These are phyloP conservation scores for Candida anglica DNA, from an alignment of 805 yeast genomes.

Conservation along the genomic window DNA sequence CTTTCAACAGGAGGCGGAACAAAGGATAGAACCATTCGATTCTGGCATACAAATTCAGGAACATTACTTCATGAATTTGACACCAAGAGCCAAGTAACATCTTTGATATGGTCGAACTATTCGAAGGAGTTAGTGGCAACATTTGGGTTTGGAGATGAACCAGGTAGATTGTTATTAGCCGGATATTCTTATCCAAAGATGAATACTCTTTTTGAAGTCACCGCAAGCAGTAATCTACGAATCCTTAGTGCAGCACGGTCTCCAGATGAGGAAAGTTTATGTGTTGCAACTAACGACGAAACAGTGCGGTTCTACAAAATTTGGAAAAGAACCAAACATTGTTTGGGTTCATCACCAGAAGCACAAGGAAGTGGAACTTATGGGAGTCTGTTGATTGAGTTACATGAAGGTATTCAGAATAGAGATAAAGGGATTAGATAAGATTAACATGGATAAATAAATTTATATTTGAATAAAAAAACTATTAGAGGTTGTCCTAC, in stretches of 20 bases:
- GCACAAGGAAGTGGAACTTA: conserved; percentile 23
- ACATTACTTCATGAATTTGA: conserved; percentile 54
- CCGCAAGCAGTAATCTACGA: conserved; percentile 49
- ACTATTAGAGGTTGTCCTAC: too few species aligned
- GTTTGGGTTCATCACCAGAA: conserved; percentile 26
- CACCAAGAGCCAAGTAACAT: conserved; percentile 74
- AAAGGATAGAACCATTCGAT: conserved; percentile 71
- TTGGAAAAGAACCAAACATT: conserved; percentile 47
- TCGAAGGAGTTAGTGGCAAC: conserved; percentile 69
- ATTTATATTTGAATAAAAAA: background rate
- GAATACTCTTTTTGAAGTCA: conserved; percentile 44
- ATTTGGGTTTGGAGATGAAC: conserved; percentile 69
- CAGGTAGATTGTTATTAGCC: conserved; percentile 48
- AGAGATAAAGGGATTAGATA: conserved; percentile 20
- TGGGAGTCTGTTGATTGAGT: conserved; percentile 32
- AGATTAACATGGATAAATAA: too few species aligned
- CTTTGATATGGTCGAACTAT: conserved; percentile 69
- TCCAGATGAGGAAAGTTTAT: conserved; percentile 58
- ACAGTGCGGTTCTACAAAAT: conserved; percentile 70
- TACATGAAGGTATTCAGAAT: conserved; percentile 49
- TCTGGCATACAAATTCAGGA: conserved; percentile 85
- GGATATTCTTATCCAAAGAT: conserved; percentile 69
- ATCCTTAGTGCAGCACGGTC: conserved; percentile 65
- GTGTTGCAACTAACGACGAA: conserved; percentile 76
- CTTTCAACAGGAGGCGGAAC: conserved; percentile 92